A percentile compares a stretch with the other conserved stretches of the same genome.
Evolutionary conservation across 1,139 yeast species (phyloP).

Genomic region (Lodderomyces oxycetoniae): DNA sequence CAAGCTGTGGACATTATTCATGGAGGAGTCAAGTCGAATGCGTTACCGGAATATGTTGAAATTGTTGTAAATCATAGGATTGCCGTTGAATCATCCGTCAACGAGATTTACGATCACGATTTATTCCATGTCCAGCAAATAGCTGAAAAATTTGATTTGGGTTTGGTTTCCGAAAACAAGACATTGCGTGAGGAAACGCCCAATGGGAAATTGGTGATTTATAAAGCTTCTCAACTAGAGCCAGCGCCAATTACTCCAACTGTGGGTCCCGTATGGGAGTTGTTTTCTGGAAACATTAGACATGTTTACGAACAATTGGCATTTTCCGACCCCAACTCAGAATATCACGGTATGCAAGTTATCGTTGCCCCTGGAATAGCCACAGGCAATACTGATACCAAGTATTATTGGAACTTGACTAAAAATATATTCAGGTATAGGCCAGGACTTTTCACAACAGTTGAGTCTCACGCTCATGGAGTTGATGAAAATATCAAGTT

Average conservation of each 20-base stretch:
- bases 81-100: constrained; percentile 26
- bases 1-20: constrained; percentile 31
- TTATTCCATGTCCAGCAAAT: constrained; percentile 25
- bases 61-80: constrained; percentile 30
- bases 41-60: constrained; percentile 31
- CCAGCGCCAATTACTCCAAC: constrained; percentile 57
- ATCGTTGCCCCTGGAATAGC: constrained; percentile 29
- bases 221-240: constrained; percentile 29
- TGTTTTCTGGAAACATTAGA: constrained; percentile 51
- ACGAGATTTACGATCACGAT: constrained; percentile 35
- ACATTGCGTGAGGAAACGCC: constrained; percentile 22
- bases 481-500: constrained; percentile 30
- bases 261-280: constrained; percentile 45
- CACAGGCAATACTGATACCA: constrained; percentile 37
- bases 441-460: constrained; percentile 22
- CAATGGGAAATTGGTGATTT: constrained; percentile 41
- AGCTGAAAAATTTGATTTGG: constrained; percentile 28
- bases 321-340: constrained; percentile 17
- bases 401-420: constrained; percentile 31
- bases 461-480: constrained; percentile 26
- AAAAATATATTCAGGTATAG: constrained; percentile 28
- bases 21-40: constrained; percentile 36
- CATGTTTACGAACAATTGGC: constrained; percentile 49
- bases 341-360: constrained; percentile 6
- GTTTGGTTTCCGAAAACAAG: constrained; percentile 34